Evolutionary conservation across 805 yeast genomes (phyloP), one percentile per base, ranked within the genome.

Genomic region (Cyberlindnera maclurae): DNA sequence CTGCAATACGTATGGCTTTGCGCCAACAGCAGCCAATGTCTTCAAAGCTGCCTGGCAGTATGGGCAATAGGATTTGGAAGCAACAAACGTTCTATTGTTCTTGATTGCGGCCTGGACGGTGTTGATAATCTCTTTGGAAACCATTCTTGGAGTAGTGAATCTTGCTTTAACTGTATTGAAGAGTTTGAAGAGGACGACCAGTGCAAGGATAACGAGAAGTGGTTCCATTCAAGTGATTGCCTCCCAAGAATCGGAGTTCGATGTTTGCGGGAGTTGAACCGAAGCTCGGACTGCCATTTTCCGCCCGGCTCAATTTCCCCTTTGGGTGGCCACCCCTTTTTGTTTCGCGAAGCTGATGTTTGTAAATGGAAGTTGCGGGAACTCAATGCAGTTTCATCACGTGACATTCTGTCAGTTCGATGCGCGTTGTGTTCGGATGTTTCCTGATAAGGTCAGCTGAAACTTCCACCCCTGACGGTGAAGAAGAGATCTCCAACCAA

Each of bases 11-110:
- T 64, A 64, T 28, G 76, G 75, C 47, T 76, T 66, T 48, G 68
- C 67, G 35, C 62, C 58, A 22, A 64, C 54, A 10, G 60, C 57
- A 41, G 64, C 59, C 29, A 66, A 46, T 12, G 70, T 63, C 37
- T 52, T 52, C 40, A 66, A 45, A 15, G 80, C 57, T 2, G 75
- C 73, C 36, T 67, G 57, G 49, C 81, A 76, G 59, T 71, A 74
- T 30, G 87, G 87, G 62, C 88, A 81, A 64, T 79, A 77, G 31
- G 83, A 68, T 65, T 84, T 85, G 31, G 94, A 79, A 29, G 95
- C 95, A 46, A 88, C 75, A 57, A 88, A 83, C 40, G 87, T 69
- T 33, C 78, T 75, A 60, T 82, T 75, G 44, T 68, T 58, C 50
- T 70, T 69, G 64, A 87, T 83, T 49, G 84, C 69, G 29, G 64